These are phyloP conservation scores for Tetrahymena malaccensis DNA, from an alignment of 73 alveolate genomes.

Conservation along the genomic window DNA sequence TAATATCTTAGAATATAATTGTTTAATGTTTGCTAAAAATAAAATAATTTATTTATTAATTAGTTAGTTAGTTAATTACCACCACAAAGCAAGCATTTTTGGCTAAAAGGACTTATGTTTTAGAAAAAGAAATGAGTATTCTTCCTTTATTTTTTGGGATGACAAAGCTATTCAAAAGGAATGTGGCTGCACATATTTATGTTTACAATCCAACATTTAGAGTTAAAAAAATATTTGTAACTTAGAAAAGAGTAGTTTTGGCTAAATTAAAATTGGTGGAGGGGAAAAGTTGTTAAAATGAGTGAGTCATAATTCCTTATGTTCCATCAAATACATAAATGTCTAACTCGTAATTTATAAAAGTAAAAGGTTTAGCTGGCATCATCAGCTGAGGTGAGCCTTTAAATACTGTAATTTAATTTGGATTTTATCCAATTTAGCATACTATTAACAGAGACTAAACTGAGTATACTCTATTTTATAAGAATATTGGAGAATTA, in stretches of 20 bases:
- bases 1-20: too few relatives aligned
- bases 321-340: background rate
- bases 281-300: background rate
- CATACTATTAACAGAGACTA: background rate
- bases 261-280: background rate
- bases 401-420: background rate
- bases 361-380: background rate
- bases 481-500: background rate
- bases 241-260: background rate
- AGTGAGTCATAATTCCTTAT: background rate
- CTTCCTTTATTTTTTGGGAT: background rate
- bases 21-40: too few relatives aligned
- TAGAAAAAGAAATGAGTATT: background rate
- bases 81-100: background rate
- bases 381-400: background rate
- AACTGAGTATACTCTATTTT: background rate
- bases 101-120: background rate
- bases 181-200: background rate
- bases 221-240: background rate
- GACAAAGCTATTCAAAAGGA: background rate
- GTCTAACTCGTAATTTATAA: background rate
- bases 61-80: background rate
- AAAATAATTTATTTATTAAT: too few relatives aligned
- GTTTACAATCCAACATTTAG: background rate
- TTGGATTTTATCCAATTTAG: background rate